These are phyloP conservation scores for Monosporascus sp. DNA, from an alignment of 2,329 filamentous ascomycete genomes.

Conservation along the genomic window DNA sequence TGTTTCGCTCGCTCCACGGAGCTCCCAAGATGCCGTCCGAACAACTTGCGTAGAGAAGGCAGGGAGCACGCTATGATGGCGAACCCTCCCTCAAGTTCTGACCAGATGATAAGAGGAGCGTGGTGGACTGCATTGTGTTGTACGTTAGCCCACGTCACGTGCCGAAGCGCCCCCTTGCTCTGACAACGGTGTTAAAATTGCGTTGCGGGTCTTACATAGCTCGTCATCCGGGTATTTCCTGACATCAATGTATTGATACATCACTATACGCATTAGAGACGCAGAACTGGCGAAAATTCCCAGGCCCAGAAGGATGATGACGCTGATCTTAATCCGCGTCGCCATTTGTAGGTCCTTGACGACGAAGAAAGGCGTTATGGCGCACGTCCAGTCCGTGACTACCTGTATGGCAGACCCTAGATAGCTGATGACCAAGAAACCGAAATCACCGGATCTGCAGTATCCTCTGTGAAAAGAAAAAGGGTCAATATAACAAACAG, in stretches of 20 bases:
- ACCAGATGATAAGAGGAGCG: constrained; percentile 11
- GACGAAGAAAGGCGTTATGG: constrained; percentile 25
- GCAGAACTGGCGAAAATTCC: constrained; percentile 6
- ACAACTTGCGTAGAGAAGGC: constrained; percentile 10
- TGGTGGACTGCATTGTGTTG: not conserved
- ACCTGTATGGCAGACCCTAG: constrained; percentile 17
- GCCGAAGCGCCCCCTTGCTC: not conserved
- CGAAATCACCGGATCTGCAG: constrained; percentile 4
- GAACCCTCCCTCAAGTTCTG: constrained; percentile 9
- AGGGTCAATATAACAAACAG: not conserved
- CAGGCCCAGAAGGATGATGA: constrained; percentile 5
- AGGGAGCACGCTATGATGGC: constrained; percentile 14
- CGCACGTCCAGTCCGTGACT: constrained; percentile 22
- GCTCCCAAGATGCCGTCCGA: constrained; percentile 1
- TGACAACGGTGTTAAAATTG: not conserved
- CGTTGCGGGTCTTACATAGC: constrained; percentile 1
- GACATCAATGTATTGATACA: constrained; percentile 4
- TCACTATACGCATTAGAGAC: constrained; percentile 6
- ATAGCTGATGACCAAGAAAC: constrained; percentile 11
- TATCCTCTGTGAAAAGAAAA: constrained; percentile 1
- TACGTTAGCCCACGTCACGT: not conserved
- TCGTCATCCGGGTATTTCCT: constrained; percentile 1
- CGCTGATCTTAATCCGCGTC: constrained; percentile 12
- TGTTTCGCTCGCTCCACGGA: not conserved
- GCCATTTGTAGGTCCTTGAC: constrained; percentile 21